Base-by-base conservation (phyloP, 2,329 filamentous ascomycete species). In the Pyricularia pennisetigena region DNA sequence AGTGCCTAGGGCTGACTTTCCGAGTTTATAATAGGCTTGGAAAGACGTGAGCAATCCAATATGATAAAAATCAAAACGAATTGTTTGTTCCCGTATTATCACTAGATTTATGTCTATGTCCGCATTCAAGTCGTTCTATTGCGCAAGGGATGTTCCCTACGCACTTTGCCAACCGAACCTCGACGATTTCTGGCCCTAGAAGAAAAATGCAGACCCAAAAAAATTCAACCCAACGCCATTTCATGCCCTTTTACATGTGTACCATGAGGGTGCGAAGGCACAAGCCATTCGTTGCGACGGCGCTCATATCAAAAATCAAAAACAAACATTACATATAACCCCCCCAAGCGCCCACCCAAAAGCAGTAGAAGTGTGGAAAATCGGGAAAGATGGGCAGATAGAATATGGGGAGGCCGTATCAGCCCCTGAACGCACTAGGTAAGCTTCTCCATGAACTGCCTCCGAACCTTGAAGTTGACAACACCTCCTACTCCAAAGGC, bases 401-500 rank as follows among this genome's bases (percentile, higher is more conserved):
- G 4, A 54, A 54, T 54, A 54, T 5, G 20, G 3, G 20, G 8
- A 54, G 4, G 41, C n/a, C 20, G 8, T 16, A 54, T 54, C 41
- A 54, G 41, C 20, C 6, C 41, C 20, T 54, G 41, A 8, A 54
- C n/a, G 41, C 41, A n/a, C 66, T 71, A 80, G 26, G 71, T 84
- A 69, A 92, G 75, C 73, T 77, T 83, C 72, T 80, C 81, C 89
- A 97, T 93, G 72, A 94, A 75, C 67, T 76, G 81, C 74, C 80
- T 82, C 72, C 93, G 84, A 63, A 94, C 82, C 74, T 90, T 88
- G 69, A 84, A 84, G 78, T 97, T 97, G 12, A 95, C 90, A 12
- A 97, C 92, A 0, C 93, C 93, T 0, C 93, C 94, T 14, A 97
- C 84, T 1, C 93, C 94, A 81, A 94, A 97, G 0, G 93, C 93